These are phyloP conservation scores for Apiospora rasikravindrae DNA, from an alignment of 2,329 filamentous ascomycete genomes.

Conservation along the genomic window DNA sequence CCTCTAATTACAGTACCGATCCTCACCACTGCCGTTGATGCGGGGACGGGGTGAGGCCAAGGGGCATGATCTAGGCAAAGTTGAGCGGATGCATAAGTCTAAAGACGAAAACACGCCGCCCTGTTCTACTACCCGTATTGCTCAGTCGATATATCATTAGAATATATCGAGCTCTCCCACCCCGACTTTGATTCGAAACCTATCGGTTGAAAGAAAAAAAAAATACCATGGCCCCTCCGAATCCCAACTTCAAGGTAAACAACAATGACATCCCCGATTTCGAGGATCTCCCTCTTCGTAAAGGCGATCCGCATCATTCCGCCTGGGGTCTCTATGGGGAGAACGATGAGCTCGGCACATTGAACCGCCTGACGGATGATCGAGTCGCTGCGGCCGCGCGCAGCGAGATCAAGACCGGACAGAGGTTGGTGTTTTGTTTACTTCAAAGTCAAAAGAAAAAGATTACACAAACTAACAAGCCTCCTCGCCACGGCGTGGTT, in stretches of 20 bases:
- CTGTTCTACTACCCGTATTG: not conserved
- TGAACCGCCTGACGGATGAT: conserved; percentile 18
- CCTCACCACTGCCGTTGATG: not conserved
- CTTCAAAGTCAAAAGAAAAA: too few relatives aligned
- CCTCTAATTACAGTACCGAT: not conserved
- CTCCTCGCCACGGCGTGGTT: not conserved
- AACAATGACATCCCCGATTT: conserved; percentile 50
- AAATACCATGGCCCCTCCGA: conserved; percentile 35
- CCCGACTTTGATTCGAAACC: not conserved
- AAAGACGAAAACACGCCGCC: too few relatives aligned
- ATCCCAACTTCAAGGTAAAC: conserved; percentile 40
- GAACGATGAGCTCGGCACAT: conserved; percentile 17
- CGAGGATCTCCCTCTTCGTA: conserved; percentile 18
- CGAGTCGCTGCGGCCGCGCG: conserved; percentile 48
- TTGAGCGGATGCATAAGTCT: too few relatives aligned
- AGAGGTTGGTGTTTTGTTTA: conserved; percentile 40
- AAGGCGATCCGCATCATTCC: conserved; percentile 14
- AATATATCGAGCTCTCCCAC: not conserved
- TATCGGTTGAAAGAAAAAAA: too few relatives aligned
- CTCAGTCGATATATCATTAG: not conserved
- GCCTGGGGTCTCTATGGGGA: conserved; percentile 22
- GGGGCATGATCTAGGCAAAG: not conserved
- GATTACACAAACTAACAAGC: not conserved
- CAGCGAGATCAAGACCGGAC: conserved; percentile 60
- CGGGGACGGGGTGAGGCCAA: not conserved